A percentile compares a stretch with the other conserved stretches of the same genome.
These are phyloP conservation scores for Rhodomyrtus tomentosa DNA, from an alignment of 345 rosid genomes.

Conservation along the genomic window DNA sequence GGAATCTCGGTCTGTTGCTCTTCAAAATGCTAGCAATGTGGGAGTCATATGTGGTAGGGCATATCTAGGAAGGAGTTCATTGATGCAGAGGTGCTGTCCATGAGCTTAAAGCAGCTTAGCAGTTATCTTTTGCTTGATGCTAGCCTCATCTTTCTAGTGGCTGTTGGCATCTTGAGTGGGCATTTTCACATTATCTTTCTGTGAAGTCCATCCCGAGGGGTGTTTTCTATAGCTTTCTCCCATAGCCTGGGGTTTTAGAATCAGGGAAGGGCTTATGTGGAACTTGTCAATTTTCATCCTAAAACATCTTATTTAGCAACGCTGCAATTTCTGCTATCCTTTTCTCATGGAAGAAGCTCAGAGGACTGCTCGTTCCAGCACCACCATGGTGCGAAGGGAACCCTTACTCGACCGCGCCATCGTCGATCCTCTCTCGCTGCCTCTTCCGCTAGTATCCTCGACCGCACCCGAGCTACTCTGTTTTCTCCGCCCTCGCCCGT, in stretches of 20 bases:
- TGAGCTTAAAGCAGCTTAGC: neutral
- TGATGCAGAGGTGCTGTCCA: neutral
- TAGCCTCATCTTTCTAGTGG: neutral
- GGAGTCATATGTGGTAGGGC: slow-evolving; percentile 19
- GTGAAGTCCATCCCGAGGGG: neutral
- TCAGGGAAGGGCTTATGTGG: neutral
- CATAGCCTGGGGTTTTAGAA: neutral
- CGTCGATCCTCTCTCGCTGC: no score
- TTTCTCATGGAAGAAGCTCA: slow-evolving; percentile 56
- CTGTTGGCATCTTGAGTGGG: neutral
- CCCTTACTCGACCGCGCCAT: no score
- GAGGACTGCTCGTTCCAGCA: slow-evolving; percentile 53
- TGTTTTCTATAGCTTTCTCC: neutral
- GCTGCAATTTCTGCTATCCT: neutral
- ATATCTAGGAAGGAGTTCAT: neutral
- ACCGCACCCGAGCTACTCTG: no score
- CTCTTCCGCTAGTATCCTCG: no score
- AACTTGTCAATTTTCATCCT: neutral
- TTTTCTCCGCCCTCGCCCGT: no score
- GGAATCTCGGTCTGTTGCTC: slow-evolving; percentile 78
- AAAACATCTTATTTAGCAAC: neutral
- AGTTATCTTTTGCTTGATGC: neutral
- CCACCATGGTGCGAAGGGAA: slow-evolving; percentile 7
- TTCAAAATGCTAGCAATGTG: slow-evolving; percentile 63
- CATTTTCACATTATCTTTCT: neutral